Evolutionary conservation across 345 rosid species (phyloP).

Genomic region (Rubroshorea leprosula): DNA sequence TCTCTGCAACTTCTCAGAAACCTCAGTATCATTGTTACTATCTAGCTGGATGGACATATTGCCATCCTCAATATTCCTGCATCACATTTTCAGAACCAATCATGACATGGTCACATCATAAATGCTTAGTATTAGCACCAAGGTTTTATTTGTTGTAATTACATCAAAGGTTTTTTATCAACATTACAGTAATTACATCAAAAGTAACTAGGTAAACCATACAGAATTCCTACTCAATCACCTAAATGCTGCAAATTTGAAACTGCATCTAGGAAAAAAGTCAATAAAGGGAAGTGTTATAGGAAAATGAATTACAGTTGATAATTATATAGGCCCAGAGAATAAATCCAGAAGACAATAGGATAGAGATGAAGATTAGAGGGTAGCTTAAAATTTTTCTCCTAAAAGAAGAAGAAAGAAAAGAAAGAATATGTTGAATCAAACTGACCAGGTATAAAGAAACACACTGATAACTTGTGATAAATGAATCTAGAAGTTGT

Average conservation of each 20-base stretch:
- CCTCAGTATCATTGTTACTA: constrained; percentile 40
- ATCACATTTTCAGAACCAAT: constrained; percentile 23
- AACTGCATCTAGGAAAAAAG: not conserved
- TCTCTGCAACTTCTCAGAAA: constrained; percentile 36
- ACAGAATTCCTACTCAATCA: too few species aligned
- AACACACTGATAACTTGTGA: not conserved
- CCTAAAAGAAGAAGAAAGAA: not conserved
- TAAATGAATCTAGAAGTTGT: not conserved
- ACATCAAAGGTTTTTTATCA: too few species aligned
- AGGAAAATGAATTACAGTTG: too few species aligned
- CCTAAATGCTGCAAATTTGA: constrained; percentile 2
- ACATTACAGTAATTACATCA: too few species aligned
- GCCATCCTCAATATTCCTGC: constrained; percentile 45
- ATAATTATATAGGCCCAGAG: too few species aligned
- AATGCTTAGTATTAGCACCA: constrained; percentile 1
- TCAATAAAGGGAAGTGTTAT: too few species aligned
- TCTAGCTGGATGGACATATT: constrained; percentile 30
- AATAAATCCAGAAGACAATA: too few species aligned
- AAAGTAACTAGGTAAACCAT: too few species aligned
- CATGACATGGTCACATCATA: constrained; percentile 9
- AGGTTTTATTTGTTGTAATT: not conserved
- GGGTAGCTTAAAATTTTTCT: too few species aligned
- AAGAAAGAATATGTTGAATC: not conserved
- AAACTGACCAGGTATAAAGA: not conserved
- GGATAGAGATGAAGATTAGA: too few species aligned